Percentiles rank a stretch among this genome's conserved stretches.
phyloP scores from a whole-genome alignment of 2,329 filamentous ascomycete species.

The Talaromyces pinophilus region DNA sequence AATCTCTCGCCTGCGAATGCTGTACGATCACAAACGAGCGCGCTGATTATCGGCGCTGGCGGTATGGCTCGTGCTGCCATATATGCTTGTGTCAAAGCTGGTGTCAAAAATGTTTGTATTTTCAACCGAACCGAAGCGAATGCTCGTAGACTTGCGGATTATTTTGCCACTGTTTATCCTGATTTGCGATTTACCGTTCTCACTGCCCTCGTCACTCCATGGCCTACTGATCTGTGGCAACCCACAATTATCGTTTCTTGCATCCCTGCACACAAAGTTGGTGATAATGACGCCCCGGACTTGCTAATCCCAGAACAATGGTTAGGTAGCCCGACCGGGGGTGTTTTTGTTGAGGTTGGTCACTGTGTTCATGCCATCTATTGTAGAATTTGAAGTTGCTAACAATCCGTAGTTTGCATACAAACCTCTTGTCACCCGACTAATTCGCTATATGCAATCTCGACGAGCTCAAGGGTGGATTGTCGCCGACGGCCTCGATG shows the following conservation, averaged over 20 bases:
- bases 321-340: slow-evolving; percentile 43
- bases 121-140: slow-evolving; percentile 41
- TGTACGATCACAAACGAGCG: slow-evolving; percentile 57
- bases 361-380: not conserved
- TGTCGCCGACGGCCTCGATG: slow-evolving; percentile 43
- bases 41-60: slow-evolving; percentile 64
- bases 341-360: slow-evolving; percentile 44
- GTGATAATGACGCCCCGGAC: slow-evolving; percentile 38
- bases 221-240: slow-evolving; percentile 38
- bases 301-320: slow-evolving; percentile 40
- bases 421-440: slow-evolving; percentile 42
- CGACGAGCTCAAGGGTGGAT: slow-evolving; percentile 43
- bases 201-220: slow-evolving; percentile 33
- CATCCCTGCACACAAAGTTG: slow-evolving; percentile 42
- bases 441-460: slow-evolving; percentile 39
- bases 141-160: slow-evolving; percentile 38
- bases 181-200: slow-evolving; percentile 31
- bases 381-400: not conserved
- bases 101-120: slow-evolving; percentile 42
- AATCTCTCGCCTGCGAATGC: slow-evolving; percentile 72
- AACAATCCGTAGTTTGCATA: slow-evolving; percentile 38
- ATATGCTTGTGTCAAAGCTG: slow-evolving; percentile 43
- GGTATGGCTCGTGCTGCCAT: slow-evolving; percentile 46
- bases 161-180: slow-evolving; percentile 33
- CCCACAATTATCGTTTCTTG: slow-evolving; percentile 43